phyloP scores from a whole-genome alignment of 371 early-diverging fungal genomes.

The Mortierella sp. region DNA sequence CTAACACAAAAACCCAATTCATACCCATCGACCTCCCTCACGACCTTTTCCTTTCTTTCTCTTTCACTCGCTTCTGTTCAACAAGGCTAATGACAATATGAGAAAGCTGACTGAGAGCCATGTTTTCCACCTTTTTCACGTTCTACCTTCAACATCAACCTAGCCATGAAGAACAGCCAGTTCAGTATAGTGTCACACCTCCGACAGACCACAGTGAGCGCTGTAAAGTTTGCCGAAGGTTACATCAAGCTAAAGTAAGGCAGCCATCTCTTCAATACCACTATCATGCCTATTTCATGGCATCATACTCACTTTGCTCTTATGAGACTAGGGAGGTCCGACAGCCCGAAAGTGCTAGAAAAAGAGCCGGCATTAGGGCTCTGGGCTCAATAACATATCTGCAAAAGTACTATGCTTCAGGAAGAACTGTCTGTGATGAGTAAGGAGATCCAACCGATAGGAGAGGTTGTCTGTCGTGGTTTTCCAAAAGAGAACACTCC shows the following conservation, averaged over 20 bases:
- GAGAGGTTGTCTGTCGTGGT: too few relatives aligned
- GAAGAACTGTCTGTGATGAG: slow-evolving; percentile 51
- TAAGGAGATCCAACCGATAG: slow-evolving; percentile 12
- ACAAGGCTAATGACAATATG: slow-evolving; percentile 1
- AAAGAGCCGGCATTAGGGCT: slow-evolving; percentile 49
- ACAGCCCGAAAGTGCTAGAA: slow-evolving; percentile 43
- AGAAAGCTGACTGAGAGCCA: slow-evolving; percentile 17
- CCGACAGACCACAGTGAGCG: slow-evolving; percentile 18
- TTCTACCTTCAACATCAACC: slow-evolving; percentile 12
- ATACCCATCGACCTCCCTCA: not conserved
- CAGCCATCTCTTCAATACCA: not conserved
- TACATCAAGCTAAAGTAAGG: slow-evolving; percentile 44
- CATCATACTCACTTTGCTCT: not conserved
- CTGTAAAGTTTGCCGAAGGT: slow-evolving; percentile 38
- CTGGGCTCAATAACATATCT: slow-evolving; percentile 55
- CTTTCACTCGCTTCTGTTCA: not conserved
- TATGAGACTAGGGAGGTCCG: slow-evolving; percentile 9
- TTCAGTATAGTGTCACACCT: slow-evolving; percentile 1
- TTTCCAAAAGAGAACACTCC: not conserved
- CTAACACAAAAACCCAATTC: too few relatives aligned
- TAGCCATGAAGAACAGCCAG: not conserved
- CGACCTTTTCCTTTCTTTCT: not conserved
- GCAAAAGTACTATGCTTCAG: slow-evolving; percentile 55
- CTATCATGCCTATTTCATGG: not conserved
- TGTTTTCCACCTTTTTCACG: slow-evolving; percentile 13